A percentile compares a stretch with the other conserved stretches of the same genome.
Evolutionary conservation across 2,329 filamentous ascomycete species (phyloP).

Genomic region (Trichoderma lentiforme): DNA sequence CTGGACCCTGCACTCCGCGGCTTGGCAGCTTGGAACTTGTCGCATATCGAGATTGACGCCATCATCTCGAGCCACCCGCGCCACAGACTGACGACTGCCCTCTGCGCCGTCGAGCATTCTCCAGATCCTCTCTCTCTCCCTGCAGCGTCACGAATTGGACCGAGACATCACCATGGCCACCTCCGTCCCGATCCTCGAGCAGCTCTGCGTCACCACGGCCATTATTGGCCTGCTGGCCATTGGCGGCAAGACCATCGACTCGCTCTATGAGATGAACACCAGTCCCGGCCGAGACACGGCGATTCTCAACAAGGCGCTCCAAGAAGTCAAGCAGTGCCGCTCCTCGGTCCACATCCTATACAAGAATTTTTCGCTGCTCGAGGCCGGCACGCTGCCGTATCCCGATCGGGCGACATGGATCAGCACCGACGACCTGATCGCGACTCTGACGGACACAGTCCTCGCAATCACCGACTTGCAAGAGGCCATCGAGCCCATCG

Average conservation of each 20-base stretch:
- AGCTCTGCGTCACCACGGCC: conserved; percentile 36
- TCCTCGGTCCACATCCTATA: conserved; percentile 37
- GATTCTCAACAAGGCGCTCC: conserved; percentile 31
- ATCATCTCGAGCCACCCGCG: not conserved
- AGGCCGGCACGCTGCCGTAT: conserved; percentile 33
- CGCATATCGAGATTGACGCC: conserved; percentile 5
- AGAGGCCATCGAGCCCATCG: conserved; percentile 26
- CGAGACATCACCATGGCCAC: not conserved
- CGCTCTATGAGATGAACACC: conserved; percentile 34
- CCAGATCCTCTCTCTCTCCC: not conserved
- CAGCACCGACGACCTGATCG: conserved; percentile 33
- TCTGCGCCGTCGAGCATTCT: not conserved
- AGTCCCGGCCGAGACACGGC: conserved; percentile 28
- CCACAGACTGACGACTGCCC: not conserved
- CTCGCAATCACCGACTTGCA: conserved; percentile 36
- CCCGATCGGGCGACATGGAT: conserved; percentile 38
- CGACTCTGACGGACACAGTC: conserved; percentile 36
- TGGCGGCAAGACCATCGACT: conserved; percentile 34
- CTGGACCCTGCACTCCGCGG: conserved; percentile 1
- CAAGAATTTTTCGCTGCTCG: conserved; percentile 35
- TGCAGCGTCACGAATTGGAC: not conserved
- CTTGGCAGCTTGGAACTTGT: not conserved
- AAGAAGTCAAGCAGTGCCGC: conserved; percentile 37
- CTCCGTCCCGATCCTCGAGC: conserved; percentile 22
- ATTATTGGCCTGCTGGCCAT: conserved; percentile 37